These are phyloP conservation scores for Nannizziopsis barbatae DNA, from an alignment of 2,329 filamentous ascomycete species.

Conservation along the genomic window DNA sequence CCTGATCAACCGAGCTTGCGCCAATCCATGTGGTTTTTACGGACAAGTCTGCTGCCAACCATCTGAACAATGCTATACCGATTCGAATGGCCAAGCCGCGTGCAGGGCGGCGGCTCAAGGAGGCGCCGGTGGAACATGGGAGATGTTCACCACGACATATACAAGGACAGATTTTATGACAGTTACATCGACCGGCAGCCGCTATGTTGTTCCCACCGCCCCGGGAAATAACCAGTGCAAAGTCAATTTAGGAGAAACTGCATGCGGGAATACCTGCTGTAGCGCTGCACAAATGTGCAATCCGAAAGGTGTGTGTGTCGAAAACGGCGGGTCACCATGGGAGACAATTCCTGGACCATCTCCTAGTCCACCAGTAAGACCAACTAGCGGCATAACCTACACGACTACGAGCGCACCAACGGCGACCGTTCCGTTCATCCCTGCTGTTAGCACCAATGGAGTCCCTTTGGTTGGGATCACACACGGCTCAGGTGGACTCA, in stretches of 20 bases:
- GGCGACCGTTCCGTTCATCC: constrained; percentile 37
- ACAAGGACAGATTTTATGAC: constrained; percentile 45
- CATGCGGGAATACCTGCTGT: constrained; percentile 38
- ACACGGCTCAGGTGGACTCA: constrained; percentile 25
- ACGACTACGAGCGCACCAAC: constrained; percentile 30
- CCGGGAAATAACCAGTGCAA: constrained; percentile 34
- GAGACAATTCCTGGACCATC: constrained; percentile 27
- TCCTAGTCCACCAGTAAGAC: constrained; percentile 33
- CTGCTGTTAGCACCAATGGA: constrained; percentile 36
- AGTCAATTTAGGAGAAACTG: constrained; percentile 33
- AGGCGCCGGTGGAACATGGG: constrained; percentile 40
- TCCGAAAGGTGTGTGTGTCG: constrained; percentile 29
- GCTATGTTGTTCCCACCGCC: constrained; percentile 22
- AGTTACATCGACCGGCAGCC: constrained; percentile 45
- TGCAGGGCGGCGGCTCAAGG: constrained; percentile 26
- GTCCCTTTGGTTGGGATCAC: constrained; percentile 27
- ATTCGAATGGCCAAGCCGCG: constrained; percentile 39
- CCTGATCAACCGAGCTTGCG: constrained; percentile 31
- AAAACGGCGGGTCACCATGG: constrained; percentile 31
- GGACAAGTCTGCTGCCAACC: constrained; percentile 41
- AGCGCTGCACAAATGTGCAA: constrained; percentile 35
- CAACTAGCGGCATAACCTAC: constrained; percentile 37
- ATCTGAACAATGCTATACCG: constrained; percentile 40
- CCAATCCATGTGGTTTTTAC: constrained; percentile 43
- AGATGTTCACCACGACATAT: constrained; percentile 48